Evolutionary conservation across 2,329 filamentous ascomycete genomes (phyloP), one percentile per base, ranked within the genome.

Genomic region (Nannizziopsis barbatae): DNA sequence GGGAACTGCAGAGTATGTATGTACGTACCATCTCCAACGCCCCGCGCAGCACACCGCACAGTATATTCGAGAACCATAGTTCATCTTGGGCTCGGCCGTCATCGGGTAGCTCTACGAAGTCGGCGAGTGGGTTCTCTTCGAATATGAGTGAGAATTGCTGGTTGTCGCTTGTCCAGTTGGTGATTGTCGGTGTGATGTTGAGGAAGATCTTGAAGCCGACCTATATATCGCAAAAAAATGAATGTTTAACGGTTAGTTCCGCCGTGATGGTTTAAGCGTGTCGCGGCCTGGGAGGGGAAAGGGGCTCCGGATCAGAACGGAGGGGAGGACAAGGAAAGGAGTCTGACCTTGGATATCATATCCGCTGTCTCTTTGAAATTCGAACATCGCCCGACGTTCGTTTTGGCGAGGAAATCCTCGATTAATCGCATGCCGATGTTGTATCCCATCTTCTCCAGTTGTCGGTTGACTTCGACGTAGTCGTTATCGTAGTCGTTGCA

Each of bases 171-270:
- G 88, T 92, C 92, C 92, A 98, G 64, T 94, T 95, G 42, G 88
- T 87, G 55, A 96, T 83, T 6, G 83, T 84, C 0, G 92, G 92
- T 3, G 89, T 93, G 58, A 95, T 88, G 62, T 98, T 98, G 52
- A 98, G 79, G 66, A 98, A 98, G 56, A 98, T 95, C 71, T 98
- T 96, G 73, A 98, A 98, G 49, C 92, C 92, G 56, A 98, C 84
- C 86, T 95, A 41, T 36, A 1, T n/a, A 9, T 2, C n/a, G 22
- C 22, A 27, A 3, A 27, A 27, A 27, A n/a, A n/a, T n/a, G n/a
- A n/a, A n/a, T n/a, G n/a, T n/a, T n/a, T n/a, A n/a, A n/a, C n/a
- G n/a, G n/a, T n/a, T n/a, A n/a, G n/a, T n/a, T n/a, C n/a, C n/a
- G n/a, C n/a, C n/a, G n/a, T n/a, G n/a, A n/a, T n/a, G n/a, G n/a